A percentile compares a stretch with the other conserved stretches of the same genome.
Evolutionary conservation across 202 grass and related monocot species (phyloP).

Genomic region (Hordeum pubiflorum): DNA sequence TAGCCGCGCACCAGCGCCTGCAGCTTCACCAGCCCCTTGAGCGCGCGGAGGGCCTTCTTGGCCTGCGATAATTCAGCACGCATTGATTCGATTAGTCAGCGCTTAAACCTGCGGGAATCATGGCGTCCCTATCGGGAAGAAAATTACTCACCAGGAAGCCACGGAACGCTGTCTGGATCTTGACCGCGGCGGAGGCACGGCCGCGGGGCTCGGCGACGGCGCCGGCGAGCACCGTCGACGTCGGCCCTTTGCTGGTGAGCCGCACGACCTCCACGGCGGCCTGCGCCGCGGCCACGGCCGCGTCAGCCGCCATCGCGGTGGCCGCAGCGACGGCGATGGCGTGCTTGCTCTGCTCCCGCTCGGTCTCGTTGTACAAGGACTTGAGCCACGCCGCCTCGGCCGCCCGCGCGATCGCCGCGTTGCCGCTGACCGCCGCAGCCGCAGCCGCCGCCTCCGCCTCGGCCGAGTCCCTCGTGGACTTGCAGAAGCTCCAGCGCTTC

Average conservation of each 20-base stretch:
- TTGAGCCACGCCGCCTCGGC: slow-evolving; percentile 59
- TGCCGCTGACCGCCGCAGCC: background rate
- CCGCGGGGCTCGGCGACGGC: background rate
- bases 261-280: slow-evolving; percentile 79
- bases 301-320: slow-evolving; percentile 61
- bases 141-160: slow-evolving; percentile 49
- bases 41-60: slow-evolving; percentile 80
- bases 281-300: slow-evolving; percentile 68
- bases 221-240: background rate
- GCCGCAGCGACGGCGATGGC: slow-evolving; percentile 86
- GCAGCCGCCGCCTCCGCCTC: slow-evolving; percentile 5
- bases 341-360: slow-evolving; percentile 87
- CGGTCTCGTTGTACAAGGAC: slow-evolving; percentile 62
- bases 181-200: slow-evolving; percentile 36
- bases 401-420: slow-evolving; percentile 28
- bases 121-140: background rate
- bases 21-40: slow-evolving; percentile 88
- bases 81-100: background rate
- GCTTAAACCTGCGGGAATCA: background rate
- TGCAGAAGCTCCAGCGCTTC: slow-evolving; percentile 85
- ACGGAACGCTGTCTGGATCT: slow-evolving; percentile 87
- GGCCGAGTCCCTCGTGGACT: slow-evolving; percentile 42
- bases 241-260: slow-evolving; percentile 61
- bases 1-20: slow-evolving; percentile 88
- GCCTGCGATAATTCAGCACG: slow-evolving; percentile 25